Evolutionary conservation across 164 flowering plant genomes (phyloP).

Genomic region (Tetrastigma voinierianum): DNA sequence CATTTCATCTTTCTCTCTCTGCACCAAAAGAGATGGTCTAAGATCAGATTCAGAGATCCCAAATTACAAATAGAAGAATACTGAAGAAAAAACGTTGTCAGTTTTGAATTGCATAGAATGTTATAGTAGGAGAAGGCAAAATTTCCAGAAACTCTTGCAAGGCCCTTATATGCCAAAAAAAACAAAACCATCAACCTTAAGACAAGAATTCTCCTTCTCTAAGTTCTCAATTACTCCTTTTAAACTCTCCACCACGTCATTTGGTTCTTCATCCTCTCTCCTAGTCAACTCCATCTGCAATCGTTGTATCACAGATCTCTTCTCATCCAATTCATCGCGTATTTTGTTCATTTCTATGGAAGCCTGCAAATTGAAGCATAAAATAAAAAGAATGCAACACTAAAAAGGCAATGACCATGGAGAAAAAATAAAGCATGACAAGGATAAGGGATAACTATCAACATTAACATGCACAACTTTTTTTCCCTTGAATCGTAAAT

Average conservation of each 20-base stretch:
- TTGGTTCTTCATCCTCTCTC: constrained; percentile 37
- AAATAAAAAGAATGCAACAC: neutral
- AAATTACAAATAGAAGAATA: neutral
- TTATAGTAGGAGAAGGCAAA: neutral
- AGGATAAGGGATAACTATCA: neutral
- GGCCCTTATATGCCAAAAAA: neutral
- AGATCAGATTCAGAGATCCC: neutral
- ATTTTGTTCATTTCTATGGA: constrained; percentile 50
- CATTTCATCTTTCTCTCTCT: constrained; percentile 67
- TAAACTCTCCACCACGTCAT: constrained; percentile 38
- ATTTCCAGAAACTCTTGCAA: neutral
- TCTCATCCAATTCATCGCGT: constrained; percentile 55
- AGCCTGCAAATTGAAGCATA: constrained; percentile 35
- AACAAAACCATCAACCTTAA: constrained; percentile 50
- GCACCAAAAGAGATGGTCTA: constrained; percentile 12
- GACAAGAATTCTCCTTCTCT: constrained; percentile 64
- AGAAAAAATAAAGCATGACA: neutral
- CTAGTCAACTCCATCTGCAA: constrained; percentile 60
- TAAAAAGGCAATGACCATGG: neutral
- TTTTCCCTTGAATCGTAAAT: too few relatives aligned
- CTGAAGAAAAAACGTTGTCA: neutral
- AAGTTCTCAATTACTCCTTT: constrained; percentile 45
- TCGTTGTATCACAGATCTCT: constrained; percentile 51
- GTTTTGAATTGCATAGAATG: neutral
- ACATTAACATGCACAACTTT: too few relatives aligned